Evolutionary conservation across 352 stramenopile genomes (phyloP).

Genomic region (Phytophthora nicotianae): DNA sequence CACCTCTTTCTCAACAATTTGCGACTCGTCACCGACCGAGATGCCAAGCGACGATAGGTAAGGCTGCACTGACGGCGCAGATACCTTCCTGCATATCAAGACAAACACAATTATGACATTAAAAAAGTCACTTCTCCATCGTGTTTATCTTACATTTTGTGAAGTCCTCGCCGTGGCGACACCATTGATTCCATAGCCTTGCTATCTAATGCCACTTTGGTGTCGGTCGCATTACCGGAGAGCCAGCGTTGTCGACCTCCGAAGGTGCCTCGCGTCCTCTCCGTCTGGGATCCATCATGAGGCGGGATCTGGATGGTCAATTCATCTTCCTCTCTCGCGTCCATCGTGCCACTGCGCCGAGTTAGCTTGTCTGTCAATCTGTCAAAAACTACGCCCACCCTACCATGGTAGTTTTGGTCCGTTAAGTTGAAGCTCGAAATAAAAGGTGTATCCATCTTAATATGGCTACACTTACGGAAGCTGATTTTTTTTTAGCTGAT

Average conservation of each 20-base stretch:
- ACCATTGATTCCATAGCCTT: slow-evolving; percentile 51
- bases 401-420: background rate
- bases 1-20: slow-evolving; percentile 83
- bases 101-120: slow-evolving; percentile 5
- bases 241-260: slow-evolving; percentile 80
- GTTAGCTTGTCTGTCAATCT: too few relatives aligned
- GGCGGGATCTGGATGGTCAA: slow-evolving; percentile 74
- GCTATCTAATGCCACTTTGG: slow-evolving; percentile 36
- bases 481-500: background rate
- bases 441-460: slow-evolving; percentile 20
- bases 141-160: slow-evolving; percentile 43
- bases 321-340: slow-evolving; percentile 64
- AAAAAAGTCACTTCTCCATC: background rate
- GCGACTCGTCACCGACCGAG: slow-evolving; percentile 69
- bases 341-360: slow-evolving; percentile 30
- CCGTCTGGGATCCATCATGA: slow-evolving; percentile 72
- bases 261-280: slow-evolving; percentile 71
- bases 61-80: slow-evolving; percentile 66
- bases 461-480: slow-evolving; percentile 15
- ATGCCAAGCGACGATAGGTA: slow-evolving; percentile 81
- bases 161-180: slow-evolving; percentile 47
- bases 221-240: slow-evolving; percentile 31
- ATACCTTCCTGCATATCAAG: slow-evolving; percentile 51
- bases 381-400: too few relatives aligned
- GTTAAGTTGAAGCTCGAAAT: slow-evolving; percentile 31